Evolutionary conservation across 225 moss, liverwort and hornwort species (phyloP), one percentile per base, ranked within the genome.

Genomic region (Straminergon stramineum): DNA sequence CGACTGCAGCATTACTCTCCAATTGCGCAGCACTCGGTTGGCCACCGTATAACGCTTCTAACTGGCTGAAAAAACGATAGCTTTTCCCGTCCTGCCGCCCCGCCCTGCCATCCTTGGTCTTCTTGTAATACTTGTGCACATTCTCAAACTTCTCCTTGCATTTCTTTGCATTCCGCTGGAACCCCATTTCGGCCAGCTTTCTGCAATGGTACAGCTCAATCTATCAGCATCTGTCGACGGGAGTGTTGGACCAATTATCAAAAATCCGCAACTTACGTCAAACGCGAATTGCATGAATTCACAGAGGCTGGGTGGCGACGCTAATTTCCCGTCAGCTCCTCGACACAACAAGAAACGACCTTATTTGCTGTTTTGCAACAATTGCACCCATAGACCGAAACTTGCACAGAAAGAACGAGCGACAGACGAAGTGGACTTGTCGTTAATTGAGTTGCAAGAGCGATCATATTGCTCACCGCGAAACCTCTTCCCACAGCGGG

Each of bases 91-190:
- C 98, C 85, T 99, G 98, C 90, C 99, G 93, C 51, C 97, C 99
- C 62, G 96, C 99, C 94, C 96, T 94, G 79, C 99, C 99, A 87
- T 99, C 99, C 90, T 97, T 99, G 6, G 99, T 99, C 93, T 99
- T 99, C 93, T 99, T 99, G 78, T 99, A 99, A 88, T 99, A 99
- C 94, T 99, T 99, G 91, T 99, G 99, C 45, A 99, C 97, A 94
- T 99, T 99, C 86, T 99, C 99, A 43, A 99, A 99, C 90, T 99
- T 99, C 92, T 99, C 99, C 92, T 99, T 99, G 88, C 97, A 99
- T 81, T 99, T 99, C 93, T 99, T 99, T 24, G 97, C 94, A 87
- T 94, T 97, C 86, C 99, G 94, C 70, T 91, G 90, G 71, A 94
- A 97, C 41, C 99, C 99, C 68, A 97, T 96, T 89, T 97, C 99